Conservation (phyloP, 140 eudicot species). For the Oenanthe javanica region DNA sequence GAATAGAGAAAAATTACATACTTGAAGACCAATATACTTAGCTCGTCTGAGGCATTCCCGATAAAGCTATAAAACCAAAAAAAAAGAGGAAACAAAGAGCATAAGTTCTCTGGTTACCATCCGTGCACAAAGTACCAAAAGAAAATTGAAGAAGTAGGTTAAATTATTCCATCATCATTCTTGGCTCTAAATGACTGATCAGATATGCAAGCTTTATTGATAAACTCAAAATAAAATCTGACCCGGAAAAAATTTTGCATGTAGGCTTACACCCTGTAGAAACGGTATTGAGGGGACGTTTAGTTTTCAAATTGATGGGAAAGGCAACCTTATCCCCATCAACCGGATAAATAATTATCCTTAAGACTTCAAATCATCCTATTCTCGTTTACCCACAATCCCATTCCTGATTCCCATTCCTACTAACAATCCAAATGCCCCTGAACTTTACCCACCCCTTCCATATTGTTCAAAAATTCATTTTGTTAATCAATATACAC, state of each 20-base stretch:
- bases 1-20: constrained; percentile 14
- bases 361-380: neutral
- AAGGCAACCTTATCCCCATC: neutral
- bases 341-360: neutral
- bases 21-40: constrained; percentile 73
- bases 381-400: neutral
- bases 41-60: constrained; percentile 96
- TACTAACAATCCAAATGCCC: neutral
- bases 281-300: neutral
- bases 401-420: neutral
- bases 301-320: neutral
- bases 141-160: neutral
- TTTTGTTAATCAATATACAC: neutral
- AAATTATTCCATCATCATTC: neutral
- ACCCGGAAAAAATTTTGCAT: neutral
- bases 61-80: constrained; percentile 47
- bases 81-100: constrained; percentile 13
- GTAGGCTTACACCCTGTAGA: neutral
- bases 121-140: neutral
- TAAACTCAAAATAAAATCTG: neutral
- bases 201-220: neutral
- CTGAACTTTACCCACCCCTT: neutral
- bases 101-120: constrained; percentile 1
- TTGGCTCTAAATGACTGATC: neutral
- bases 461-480: neutral